Base-by-base conservation (phyloP, 108 stramenopile genomes). In the Skeletonema grethae region DNA sequence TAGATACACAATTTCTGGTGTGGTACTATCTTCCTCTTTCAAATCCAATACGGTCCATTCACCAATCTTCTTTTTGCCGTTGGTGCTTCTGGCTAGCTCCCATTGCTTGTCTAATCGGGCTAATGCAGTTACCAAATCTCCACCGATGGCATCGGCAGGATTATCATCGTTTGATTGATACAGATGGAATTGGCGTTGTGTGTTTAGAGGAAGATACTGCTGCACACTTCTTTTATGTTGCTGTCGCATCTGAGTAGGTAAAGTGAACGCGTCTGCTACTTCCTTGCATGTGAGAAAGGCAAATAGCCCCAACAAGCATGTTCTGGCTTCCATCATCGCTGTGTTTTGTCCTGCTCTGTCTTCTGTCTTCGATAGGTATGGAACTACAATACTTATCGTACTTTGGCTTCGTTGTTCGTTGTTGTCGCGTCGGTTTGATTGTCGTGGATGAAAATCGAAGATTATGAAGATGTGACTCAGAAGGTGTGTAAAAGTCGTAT, bases 31-130 rank as follows among this genome's bases (percentile, higher is more conserved):
- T n/a, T 73, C 76, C 15, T 70, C 59, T 15, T 76, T 75, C 24
- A 89, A 57, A 38, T 87, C 48, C 8, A 90, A 56, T 60, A 87
- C 75, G 32, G 80, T 82, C 91, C 91, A 90, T 65, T 79, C 77
- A 18, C 88, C 82, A 30, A 84, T 87, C 48, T 78, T 85, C 55
- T 39, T 69, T 20, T 56, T 57, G 15, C 62, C 68, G 16, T 64
- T 61, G n/a, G 31, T 20, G 7, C 20, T 29, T 78, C 81, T 29
- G 78, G 69, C 61, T 28, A 90, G 73, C 50, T 85, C 68, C 84
- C 87, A 90, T 80, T 87, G 84, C 60, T 88, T 61, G 48, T 92
- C 91, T 9, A 92, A 73, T 50, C 82, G 76, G 13, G 87, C 85
- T 48, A 92, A 67, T 0, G 88, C 76, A 10, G 84, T 84, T 30